Percentiles rank a stretch among this genome's conserved stretches.
Evolutionary conservation across 352 stramenopile species (phyloP).

Genomic region (Phytophthora ohioensis): DNA sequence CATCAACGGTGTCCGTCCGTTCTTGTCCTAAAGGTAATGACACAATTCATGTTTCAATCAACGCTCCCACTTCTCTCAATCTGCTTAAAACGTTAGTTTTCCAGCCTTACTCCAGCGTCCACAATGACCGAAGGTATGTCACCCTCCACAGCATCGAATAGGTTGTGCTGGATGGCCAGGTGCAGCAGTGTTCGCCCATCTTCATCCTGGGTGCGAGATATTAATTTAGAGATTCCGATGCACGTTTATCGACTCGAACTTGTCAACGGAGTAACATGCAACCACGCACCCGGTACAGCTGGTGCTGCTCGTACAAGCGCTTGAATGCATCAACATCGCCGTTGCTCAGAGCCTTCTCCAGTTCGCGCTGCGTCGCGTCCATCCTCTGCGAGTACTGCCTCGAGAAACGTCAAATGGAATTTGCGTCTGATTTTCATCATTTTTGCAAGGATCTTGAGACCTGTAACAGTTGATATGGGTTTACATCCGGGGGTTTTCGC

Average conservation of each 20-base stretch:
- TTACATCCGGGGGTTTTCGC: neutral
- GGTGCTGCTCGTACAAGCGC: constrained; percentile 29
- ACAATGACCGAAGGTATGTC: constrained; percentile 30
- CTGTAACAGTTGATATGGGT: constrained; percentile 17
- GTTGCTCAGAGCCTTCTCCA: constrained; percentile 30
- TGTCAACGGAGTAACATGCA: neutral
- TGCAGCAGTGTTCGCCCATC: constrained; percentile 41
- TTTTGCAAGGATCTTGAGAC: neutral
- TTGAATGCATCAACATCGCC: constrained; percentile 32
- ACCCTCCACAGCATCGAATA: constrained; percentile 42
- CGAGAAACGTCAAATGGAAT: constrained; percentile 1
- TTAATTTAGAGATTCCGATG: constrained; percentile 8
- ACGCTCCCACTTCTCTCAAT: neutral
- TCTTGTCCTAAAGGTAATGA: constrained; percentile 34
- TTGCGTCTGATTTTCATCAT: constrained; percentile 30
- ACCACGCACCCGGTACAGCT: constrained; percentile 36
- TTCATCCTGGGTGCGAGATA: constrained; percentile 30
- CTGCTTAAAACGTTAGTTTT: neutral
- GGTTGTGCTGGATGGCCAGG: constrained; percentile 31
- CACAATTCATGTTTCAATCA: neutral
- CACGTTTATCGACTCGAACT: neutral
- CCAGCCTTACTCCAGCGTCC: constrained; percentile 23
- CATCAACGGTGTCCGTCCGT: constrained; percentile 45
- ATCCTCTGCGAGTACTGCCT: constrained; percentile 8
- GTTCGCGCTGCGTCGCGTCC: constrained; percentile 20